Base-by-base conservation (phyloP, 176 grass and related monocot genomes). In the Carex parvula region DNA sequence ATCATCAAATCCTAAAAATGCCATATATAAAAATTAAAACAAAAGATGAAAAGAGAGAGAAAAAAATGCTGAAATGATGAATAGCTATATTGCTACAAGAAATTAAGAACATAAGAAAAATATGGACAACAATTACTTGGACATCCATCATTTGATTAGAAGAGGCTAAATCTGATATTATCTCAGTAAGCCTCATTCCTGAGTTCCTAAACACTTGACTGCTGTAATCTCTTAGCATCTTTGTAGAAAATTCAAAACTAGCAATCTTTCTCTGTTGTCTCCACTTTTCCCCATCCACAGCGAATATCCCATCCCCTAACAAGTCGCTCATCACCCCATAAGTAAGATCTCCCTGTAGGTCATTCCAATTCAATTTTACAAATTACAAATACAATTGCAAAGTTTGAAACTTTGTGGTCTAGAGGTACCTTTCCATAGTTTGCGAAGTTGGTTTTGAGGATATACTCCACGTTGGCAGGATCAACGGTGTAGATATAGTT, bases 291-390 rank as follows among this genome's bases (percentile, higher is more conserved):
- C 91, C 95, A 84, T 98, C 95, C 0, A 94, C 90, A 22, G 60
- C 80, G 60, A 98, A 98, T 61, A 98, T 98, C 7, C 95, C 95
- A 82, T 98, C 91, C 44, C 95, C 92, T 10, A 94, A 63, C 32
- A 98, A 64, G 17, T 98, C 95, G 48, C 81, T 87, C 58, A 79
- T 0, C 20, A 83, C 33, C 15, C 63, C 83, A 86, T 91, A 67
- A 53, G 3, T 82, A 14, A 60, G 63, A 64, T 24, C 48, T 3
- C 89, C 95, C 89, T 91, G 22, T 39, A 83, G 12, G 50, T 70
- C 16, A 48, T 1, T 2, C 3, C 24, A 7, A 56, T 42, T 18
- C 17, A 18, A 59, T 59, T 59, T 46, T 10, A 46, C 44, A 42
- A 42, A 42, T 42, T 42, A 6, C 41, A 42, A 42, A 42, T 42